Conservation (phyloP, 129 eudicot genomes). For the Flaveria brownii region DNA sequence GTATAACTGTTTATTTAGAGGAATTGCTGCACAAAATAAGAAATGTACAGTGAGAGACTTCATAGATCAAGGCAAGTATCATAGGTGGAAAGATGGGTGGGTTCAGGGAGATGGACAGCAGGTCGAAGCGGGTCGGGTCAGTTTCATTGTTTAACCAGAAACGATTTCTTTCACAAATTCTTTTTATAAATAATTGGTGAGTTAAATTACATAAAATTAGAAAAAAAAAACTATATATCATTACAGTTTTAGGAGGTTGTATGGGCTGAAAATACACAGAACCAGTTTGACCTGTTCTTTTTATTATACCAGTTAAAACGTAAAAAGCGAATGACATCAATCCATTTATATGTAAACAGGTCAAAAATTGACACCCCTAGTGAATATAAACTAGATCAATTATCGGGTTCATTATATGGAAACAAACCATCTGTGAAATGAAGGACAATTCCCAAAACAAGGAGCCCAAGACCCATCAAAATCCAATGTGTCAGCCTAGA, state of each 20-base stretch:
- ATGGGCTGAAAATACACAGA: not conserved
- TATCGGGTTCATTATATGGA: constrained; percentile 22
- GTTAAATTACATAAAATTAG: not conserved
- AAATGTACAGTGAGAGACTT: not conserved
- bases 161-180: not conserved
- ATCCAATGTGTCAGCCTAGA: constrained; percentile 75
- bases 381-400: not conserved
- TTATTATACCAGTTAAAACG: not conserved
- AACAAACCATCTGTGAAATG: constrained; percentile 75
- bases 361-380: not conserved
- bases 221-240: not conserved
- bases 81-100: not conserved
- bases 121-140: not conserved
- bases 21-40: constrained; percentile 59
- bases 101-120: not conserved
- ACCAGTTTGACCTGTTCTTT: not conserved
- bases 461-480: constrained; percentile 59
- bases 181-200: not conserved
- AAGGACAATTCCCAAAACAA: constrained; percentile 57
- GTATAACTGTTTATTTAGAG: constrained; percentile 83
- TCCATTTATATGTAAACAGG: not conserved
- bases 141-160: not conserved
- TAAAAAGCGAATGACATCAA: not conserved
- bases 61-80: not conserved
- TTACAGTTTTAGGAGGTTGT: not conserved